Percentiles rank a stretch among this genome's conserved stretches.
These are phyloP conservation scores for Sporopachydermia cereana DNA, from an alignment of 1,139 yeast species.

Conservation along the genomic window DNA sequence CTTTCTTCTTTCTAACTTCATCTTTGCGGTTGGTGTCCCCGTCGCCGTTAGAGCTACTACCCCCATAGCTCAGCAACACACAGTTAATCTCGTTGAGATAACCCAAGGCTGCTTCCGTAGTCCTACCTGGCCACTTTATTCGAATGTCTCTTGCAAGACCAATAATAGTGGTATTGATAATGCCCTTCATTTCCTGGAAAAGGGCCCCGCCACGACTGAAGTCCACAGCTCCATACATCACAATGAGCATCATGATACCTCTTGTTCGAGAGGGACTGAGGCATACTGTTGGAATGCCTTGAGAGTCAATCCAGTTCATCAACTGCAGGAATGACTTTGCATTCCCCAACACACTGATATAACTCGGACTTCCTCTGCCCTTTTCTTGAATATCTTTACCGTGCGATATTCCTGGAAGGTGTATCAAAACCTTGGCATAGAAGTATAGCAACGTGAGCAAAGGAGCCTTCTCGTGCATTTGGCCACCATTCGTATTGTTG, in stretches of 20 bases:
- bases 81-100: background rate
- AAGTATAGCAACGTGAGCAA: slow-evolving; percentile 57
- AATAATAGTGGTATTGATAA: slow-evolving; percentile 11
- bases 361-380: slow-evolving; percentile 35
- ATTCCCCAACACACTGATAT: slow-evolving; percentile 66
- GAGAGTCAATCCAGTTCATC: slow-evolving; percentile 35
- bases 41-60: background rate
- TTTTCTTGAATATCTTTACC: background rate
- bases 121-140: background rate
- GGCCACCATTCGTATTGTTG: background rate
- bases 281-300: slow-evolving; percentile 41
- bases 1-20: background rate
- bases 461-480: slow-evolving; percentile 39
- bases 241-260: slow-evolving; percentile 55
- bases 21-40: background rate
- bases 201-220: slow-evolving; percentile 78
- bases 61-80: background rate
- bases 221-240: slow-evolving; percentile 71
- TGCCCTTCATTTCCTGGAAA: slow-evolving; percentile 51
- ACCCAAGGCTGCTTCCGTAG: background rate
- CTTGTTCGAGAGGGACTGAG: slow-evolving; percentile 58
- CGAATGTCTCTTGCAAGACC: background rate
- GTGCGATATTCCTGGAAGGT: slow-evolving; percentile 56
- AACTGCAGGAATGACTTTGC: slow-evolving; percentile 55
- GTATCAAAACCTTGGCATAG: slow-evolving; percentile 70